Conservation (phyloP, 1,284 basidiomycete species). For the Malassezia yamatoensis region DNA sequence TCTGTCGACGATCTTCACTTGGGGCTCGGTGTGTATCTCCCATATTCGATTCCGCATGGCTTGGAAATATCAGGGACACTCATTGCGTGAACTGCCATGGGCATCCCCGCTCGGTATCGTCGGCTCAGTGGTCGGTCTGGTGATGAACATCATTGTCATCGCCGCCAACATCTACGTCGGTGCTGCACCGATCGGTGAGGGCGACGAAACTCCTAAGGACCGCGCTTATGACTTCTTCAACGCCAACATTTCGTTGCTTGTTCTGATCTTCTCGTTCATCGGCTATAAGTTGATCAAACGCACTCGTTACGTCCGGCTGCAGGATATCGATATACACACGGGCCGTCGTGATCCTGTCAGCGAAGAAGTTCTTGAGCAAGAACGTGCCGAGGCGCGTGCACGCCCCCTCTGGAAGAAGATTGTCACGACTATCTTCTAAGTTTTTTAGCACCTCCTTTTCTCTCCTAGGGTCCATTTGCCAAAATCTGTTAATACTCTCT, state of each 20-base stretch:
- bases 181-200: constrained; percentile 40
- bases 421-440: constrained; percentile 33
- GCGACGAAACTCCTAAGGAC: constrained; percentile 21
- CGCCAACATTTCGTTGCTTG: constrained; percentile 48
- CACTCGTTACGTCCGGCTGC: constrained; percentile 23
- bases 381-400: constrained; percentile 33
- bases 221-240: constrained; percentile 52
- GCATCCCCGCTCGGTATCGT: constrained; percentile 50
- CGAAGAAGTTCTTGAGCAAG: constrained; percentile 34
- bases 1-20: constrained; percentile 53
- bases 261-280: constrained; percentile 27
- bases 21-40: constrained; percentile 32
- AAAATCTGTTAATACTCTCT: no score
- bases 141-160: constrained; percentile 34
- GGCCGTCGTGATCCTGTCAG: constrained; percentile 35
- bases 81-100: constrained; percentile 52
- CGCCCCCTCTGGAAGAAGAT: constrained; percentile 28
- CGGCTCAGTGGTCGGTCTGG: constrained; percentile 51
- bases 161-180: constrained; percentile 25
- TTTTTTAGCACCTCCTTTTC: not conserved
- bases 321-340: constrained; percentile 41
- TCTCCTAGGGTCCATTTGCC: not conserved
- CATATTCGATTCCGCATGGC: constrained; percentile 52
- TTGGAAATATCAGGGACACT: constrained; percentile 52
- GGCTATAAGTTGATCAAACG: constrained; percentile 29